Base-by-base conservation (phyloP, 1,284 basidiomycete genomes). In the Ustilago esculenta region DNA sequence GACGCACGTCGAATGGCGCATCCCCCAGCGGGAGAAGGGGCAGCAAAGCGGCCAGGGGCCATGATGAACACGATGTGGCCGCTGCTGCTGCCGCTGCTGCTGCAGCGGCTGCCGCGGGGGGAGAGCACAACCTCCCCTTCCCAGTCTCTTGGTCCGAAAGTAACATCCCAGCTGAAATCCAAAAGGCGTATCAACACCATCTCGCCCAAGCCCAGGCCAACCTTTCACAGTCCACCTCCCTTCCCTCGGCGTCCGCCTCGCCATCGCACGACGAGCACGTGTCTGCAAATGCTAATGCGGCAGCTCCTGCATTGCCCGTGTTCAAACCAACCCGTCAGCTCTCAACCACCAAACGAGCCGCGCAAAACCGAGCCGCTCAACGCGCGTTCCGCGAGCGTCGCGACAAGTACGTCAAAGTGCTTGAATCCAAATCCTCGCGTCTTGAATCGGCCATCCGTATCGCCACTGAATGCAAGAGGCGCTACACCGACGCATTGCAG, bases 301-400 rank as follows among this genome's bases (percentile, higher is more conserved):
- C 18, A 21, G 24, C n/a, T 6, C 18, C 17, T 20, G 25, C 14
- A 18, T 25, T 29, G 32, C 21, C 35, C 20, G 25, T 35, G 15
- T 41, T 34, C 36, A 71, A 71, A 44, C 53, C 61, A 12, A 60
- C 63, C 0, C 68, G 75, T 15, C 65, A 71, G 25, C 66, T 80
- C 9, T 64, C 53, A 33, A 75, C 70, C 8, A 67, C 71, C 18
- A 77, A 77, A 36, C 72, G 77, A 5, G 77, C 77, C 5, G 73
- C 75, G 0, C 72, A 77, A 54, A 80, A 80, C 41, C 74, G 77
- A 3, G 75, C 73, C 0, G 77, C 77, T 0, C 77, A 80, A 30
- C 70, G 77, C 8, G 77, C 77, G 0, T 80, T 80, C 35, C 69
- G 77, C 14, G 77, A 78, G 40, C 52, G 77, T 5, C 45, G 76